Evolutionary conservation across 148 eudicot species (phyloP), one percentile per base, ranked within the genome.

Genomic region (Cornus kousa): DNA sequence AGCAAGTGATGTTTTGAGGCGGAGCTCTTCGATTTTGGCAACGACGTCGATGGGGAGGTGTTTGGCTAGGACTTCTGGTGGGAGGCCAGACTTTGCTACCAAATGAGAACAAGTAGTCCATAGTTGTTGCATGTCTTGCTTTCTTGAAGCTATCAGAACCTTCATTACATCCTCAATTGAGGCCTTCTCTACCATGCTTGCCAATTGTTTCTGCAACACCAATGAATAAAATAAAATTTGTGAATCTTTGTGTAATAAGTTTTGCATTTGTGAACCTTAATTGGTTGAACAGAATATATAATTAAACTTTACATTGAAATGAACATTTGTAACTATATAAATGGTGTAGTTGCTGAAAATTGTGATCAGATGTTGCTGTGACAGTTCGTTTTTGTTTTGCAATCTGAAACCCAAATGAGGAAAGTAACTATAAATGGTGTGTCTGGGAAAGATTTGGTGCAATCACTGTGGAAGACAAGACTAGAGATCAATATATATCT

Each of bases 131-230:
- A 92, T 91, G 68, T 96, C 99, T 84, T 94, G 98, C 75, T 92
- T 96, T 74, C 99, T 86, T 78, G 99, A 96, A 11, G 99, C 99
- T 67, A 91, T 76, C 62, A 96, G 77, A 5, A 96, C 99, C 65
- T 92, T 96, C 98, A 96, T 96, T 14, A 96, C 99, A 81, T 96
- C 98, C 50, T 96, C 99, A 60, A 96, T 96, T 72, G 99, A 94
- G 1, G 99, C 98, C 86, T 96, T 96, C 68, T 94, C 98, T 55
- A 96, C 99, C 89, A 96, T 91, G 79, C 85, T 92, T 35, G 86
- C 89, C 81, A 96, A 79, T 85, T 96, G 98, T 79, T 94, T 96
- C 99, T 96, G 90, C 83, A 85, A 82, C n/a, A 37, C 37, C 37
- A 43, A 3, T 43, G 0, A 43, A 43, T 9, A 46, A 39, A 22